Evolutionary conservation across 306 rosid species (phyloP).

Genomic region (Rosa rugosa): DNA sequence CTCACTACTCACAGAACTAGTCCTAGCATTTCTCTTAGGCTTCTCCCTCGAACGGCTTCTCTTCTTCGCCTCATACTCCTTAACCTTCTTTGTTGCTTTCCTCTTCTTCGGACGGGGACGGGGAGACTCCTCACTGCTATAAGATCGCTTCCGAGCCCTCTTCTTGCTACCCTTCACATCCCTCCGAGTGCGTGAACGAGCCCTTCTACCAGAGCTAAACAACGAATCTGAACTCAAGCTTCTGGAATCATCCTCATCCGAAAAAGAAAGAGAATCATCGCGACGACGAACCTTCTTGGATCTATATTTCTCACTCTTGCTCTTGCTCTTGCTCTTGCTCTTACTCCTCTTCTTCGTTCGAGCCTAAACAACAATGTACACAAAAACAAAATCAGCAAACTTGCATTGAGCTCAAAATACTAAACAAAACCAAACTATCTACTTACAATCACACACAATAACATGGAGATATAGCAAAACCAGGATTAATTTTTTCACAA

Average conservation of each 20-base stretch:
- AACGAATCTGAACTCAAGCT: slow-evolving; percentile 37
- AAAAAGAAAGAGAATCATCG: slow-evolving; percentile 46
- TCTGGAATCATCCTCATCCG: slow-evolving; percentile 51
- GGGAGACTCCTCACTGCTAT: slow-evolving; percentile 43
- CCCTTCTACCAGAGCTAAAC: slow-evolving; percentile 61
- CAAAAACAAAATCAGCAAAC: slow-evolving; percentile 8
- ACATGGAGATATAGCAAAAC: not conserved
- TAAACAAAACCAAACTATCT: not conserved
- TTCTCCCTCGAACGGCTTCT: slow-evolving; percentile 49
- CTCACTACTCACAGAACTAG: slow-evolving; percentile 37
- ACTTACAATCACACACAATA: not conserved
- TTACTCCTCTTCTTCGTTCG: slow-evolving; percentile 37
- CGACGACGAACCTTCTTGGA: slow-evolving; percentile 62
- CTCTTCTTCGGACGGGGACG: slow-evolving; percentile 47
- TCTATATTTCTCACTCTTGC: slow-evolving; percentile 41
- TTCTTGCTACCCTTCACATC: slow-evolving; percentile 49
- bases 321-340: slow-evolving; percentile 32
- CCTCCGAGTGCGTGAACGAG: slow-evolving; percentile 44
- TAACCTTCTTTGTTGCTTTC: slow-evolving; percentile 50
- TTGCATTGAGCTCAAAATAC: not conserved
- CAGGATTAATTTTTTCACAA: not conserved
- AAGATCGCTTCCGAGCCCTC: slow-evolving; percentile 44
- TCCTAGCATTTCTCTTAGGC: slow-evolving; percentile 50
- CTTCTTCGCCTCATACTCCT: slow-evolving; percentile 38
- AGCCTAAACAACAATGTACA: slow-evolving; percentile 42